A percentile compares a stretch with the other conserved stretches of the same genome.
These are phyloP conservation scores for Pisolithus sp. DNA, from an alignment of 768 basidiomycete species.

Conservation along the genomic window DNA sequence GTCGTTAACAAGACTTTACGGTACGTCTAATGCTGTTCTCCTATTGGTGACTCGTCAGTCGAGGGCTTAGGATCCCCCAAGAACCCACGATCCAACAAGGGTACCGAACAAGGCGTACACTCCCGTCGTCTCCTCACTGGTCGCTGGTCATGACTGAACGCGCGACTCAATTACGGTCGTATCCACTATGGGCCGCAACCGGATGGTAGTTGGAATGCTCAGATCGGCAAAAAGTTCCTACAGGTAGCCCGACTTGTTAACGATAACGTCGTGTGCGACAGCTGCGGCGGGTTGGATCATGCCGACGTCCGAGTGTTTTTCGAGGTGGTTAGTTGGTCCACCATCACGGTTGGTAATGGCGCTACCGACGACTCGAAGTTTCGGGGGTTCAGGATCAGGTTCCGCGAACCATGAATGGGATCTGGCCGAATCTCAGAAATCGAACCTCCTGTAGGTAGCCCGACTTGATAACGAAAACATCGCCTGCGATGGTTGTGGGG, in stretches of 20 bases:
- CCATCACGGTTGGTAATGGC: constrained; percentile 41
- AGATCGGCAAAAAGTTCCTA: constrained; percentile 34
- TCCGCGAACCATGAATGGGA: constrained; percentile 23
- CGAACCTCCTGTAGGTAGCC: too few species aligned
- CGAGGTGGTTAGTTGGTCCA: constrained; percentile 41
- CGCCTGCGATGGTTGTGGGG: too few species aligned
- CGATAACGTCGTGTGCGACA: constrained; percentile 10
- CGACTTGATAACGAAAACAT: too few species aligned
- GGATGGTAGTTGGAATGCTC: constrained; percentile 29
- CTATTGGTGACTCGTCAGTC: constrained; percentile 5
- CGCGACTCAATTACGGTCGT: constrained; percentile 15
- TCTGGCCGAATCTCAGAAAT: constrained; percentile 52
- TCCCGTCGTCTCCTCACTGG: constrained; percentile 41
- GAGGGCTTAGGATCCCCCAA: constrained; percentile 30
- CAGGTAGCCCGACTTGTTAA: constrained; percentile 9
- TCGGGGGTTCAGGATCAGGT: constrained; percentile 30
- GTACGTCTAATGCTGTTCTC: constrained; percentile 12
- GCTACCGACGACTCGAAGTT: constrained; percentile 46
- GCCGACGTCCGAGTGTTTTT: constrained; percentile 14
- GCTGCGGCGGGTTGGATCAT: neutral
- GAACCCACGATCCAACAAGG: constrained; percentile 42
- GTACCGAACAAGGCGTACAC: constrained; percentile 44
- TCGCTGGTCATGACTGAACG: constrained; percentile 28
- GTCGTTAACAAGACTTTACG: neutral
- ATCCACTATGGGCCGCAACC: constrained; percentile 15